phyloP scores from a whole-genome alignment of 768 basidiomycete species.

The Cyclocybe aegerita region DNA sequence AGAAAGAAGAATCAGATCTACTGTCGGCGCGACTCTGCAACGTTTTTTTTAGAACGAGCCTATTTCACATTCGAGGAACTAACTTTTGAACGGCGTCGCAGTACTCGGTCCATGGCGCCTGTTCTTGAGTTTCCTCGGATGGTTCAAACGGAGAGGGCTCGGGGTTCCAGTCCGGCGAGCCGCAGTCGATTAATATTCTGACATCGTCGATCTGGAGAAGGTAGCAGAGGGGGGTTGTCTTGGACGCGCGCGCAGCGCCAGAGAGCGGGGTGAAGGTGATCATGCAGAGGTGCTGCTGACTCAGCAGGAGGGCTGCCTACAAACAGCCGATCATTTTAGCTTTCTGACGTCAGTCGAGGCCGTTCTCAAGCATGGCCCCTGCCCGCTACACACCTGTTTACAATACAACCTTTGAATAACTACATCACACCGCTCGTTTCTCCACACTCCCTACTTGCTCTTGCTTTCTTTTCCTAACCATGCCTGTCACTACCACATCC shows the following conservation, averaged over 20 bases:
- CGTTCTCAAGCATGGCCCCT: too few species aligned
- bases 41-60: constrained; percentile 6
- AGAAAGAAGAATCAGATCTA: constrained; percentile 91
- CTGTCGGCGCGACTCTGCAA: constrained; percentile 67
- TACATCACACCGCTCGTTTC: constrained; percentile 4
- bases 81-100: constrained; percentile 68
- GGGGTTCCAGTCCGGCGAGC: constrained; percentile 83
- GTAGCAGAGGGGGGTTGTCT: constrained; percentile 72
- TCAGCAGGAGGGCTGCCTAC: constrained; percentile 11
- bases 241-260: constrained; percentile 71
- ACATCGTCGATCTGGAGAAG: constrained; percentile 94
- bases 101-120: constrained; percentile 60
- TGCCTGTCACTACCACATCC: constrained; percentile 56
- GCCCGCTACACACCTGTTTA: too few species aligned
- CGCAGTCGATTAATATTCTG: constrained; percentile 91
- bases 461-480: constrained; percentile 16
- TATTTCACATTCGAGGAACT: constrained; percentile 22
- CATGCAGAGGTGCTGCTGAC: constrained; percentile 44
- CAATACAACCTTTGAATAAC: too few species aligned
- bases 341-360: constrained; percentile 24
- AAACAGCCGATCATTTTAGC: constrained; percentile 16
- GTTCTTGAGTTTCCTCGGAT: constrained; percentile 27
- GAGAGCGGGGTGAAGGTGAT: constrained; percentile 94
- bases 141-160: constrained; percentile 43
- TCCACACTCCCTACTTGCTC: constrained; percentile 4